Base-by-base conservation (phyloP, 23 red algal genomes). In the Cyanidioschyzon merolae region DNA sequence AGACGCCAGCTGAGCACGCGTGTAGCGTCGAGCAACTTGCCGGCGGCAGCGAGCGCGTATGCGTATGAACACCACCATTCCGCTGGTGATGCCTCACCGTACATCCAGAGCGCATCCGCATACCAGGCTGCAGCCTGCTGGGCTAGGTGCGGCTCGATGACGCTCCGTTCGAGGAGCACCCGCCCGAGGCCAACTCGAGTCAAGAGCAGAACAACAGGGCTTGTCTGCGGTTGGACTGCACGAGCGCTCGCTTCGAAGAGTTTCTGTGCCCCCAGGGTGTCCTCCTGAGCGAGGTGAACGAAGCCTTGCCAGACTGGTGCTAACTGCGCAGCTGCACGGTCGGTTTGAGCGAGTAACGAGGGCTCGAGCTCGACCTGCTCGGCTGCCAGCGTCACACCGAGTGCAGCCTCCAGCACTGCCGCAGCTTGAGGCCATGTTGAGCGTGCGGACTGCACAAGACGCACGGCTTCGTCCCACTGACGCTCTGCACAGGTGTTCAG, bases 181-280 rank as follows among this genome's bases (percentile, higher is more conserved):
- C 21, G 63, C 12, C n/a, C 63, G 7, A 71, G 63, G 12, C 63
- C 63, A 7, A 71, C 12, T 25, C 63, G 63, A 7, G 63, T 35
- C 63, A 71, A 71, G n/a, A 71, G 21, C n/a, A 27, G 12, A 7
- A 71, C n/a, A 3, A 35, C 63, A 25, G 63, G 63, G 63, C n/a
- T 71, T 7, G 63, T 32, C 29, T 35, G 63, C 7, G 21, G n/a
- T 27, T 7, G 12, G 7, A 71, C n/a, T 7, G 63, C 12, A 27
- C 63, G 63, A 7, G 63, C 63, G 63, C 32, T 25, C 63, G 7
- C 63, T 35, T 71, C 63, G 29, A 71, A 71, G n/a, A 71, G 63
- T 32, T 25, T 7, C n/a, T 35, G 63, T 35, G 63, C 63, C 30
- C 63, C 63, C 7, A 7, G 12, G 63, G 12, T 7, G 32, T 71